phyloP scores from a whole-genome alignment of 1,284 basidiomycete genomes.

The Rhodotorula sp. region DNA sequence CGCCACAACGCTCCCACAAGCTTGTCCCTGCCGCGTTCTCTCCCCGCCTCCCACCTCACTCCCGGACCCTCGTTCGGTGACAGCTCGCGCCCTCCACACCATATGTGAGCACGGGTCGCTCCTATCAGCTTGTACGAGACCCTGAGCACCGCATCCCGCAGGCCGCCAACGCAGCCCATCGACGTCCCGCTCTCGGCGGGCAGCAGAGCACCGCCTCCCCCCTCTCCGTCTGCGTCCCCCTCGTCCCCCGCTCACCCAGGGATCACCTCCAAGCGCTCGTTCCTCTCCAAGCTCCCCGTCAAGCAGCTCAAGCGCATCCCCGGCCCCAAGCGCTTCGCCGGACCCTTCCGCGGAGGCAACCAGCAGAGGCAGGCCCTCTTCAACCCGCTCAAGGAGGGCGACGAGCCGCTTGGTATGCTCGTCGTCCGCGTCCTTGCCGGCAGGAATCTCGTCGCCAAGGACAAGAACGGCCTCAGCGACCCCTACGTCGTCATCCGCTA shows the following conservation, averaged over 20 bases:
- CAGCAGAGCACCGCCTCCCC: not conserved
- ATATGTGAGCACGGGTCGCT: not conserved
- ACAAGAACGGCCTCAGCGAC: slow-evolving; percentile 54
- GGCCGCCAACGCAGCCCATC: not conserved
- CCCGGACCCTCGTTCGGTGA: not conserved
- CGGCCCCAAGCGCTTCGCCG: slow-evolving; percentile 4
- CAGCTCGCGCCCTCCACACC: not conserved
- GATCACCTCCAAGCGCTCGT: not conserved
- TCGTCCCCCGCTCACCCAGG: not conserved
- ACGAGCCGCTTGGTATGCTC: slow-evolving; percentile 50
- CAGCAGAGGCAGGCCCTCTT: slow-evolving; percentile 18
- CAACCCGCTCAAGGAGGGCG: slow-evolving; percentile 42
- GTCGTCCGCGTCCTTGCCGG: slow-evolving; percentile 55
- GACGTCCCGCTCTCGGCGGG: not conserved
- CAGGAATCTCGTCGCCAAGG: slow-evolving; percentile 55
- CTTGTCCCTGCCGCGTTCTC: not conserved
- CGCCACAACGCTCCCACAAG: not conserved
- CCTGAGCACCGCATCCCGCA: not conserved
- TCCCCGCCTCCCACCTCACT: not conserved
- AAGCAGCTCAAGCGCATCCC: slow-evolving; percentile 25
- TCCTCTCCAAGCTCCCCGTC: slow-evolving; percentile 2
- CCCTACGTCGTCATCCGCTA: slow-evolving; percentile 49
- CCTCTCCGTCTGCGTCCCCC: not conserved
- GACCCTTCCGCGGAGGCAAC: slow-evolving; percentile 14
- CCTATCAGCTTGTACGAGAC: not conserved